Conservation (phyloP, 345 rosid genomes). For the Heritiera fomes region DNA sequence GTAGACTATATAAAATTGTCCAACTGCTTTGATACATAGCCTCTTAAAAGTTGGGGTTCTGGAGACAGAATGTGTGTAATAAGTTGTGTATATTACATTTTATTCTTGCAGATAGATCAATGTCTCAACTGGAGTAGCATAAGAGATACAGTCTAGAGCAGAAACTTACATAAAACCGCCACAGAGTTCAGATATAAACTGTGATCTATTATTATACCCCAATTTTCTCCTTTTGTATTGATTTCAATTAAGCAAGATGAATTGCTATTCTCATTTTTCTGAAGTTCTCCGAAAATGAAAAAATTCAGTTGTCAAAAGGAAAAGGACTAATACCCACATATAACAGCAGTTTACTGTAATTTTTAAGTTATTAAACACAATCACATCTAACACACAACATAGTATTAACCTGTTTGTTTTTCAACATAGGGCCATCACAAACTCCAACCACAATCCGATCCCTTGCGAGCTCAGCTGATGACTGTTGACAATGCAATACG, state of each 20-base stretch:
- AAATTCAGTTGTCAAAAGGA: neutral
- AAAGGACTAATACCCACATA: neutral
- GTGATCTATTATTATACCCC: neutral
- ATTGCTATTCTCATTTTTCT: neutral
- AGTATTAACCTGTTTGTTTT: slow-evolving; percentile 58
- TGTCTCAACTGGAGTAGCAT: neutral
- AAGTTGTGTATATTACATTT: neutral
- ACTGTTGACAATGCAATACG: slow-evolving; percentile 39
- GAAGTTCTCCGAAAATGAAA: neutral
- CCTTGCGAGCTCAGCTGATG: slow-evolving; percentile 64
- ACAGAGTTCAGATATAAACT: neutral
- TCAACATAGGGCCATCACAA: slow-evolving; percentile 86
- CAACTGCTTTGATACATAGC: neutral
- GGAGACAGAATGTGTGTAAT: neutral
- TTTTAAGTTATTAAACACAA: neutral
- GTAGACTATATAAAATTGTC: neutral
- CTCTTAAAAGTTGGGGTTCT: neutral
- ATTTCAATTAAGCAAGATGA: neutral
- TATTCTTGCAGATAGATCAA: neutral
- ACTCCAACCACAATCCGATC: slow-evolving; percentile 74
- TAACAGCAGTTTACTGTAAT: neutral
- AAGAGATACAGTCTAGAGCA: neutral
- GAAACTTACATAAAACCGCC: neutral
- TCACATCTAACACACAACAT: neutral
- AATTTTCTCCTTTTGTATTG: neutral